Base-by-base conservation (phyloP, 2,329 filamentous ascomycete species). In the Talaromyces marneffei region DNA sequence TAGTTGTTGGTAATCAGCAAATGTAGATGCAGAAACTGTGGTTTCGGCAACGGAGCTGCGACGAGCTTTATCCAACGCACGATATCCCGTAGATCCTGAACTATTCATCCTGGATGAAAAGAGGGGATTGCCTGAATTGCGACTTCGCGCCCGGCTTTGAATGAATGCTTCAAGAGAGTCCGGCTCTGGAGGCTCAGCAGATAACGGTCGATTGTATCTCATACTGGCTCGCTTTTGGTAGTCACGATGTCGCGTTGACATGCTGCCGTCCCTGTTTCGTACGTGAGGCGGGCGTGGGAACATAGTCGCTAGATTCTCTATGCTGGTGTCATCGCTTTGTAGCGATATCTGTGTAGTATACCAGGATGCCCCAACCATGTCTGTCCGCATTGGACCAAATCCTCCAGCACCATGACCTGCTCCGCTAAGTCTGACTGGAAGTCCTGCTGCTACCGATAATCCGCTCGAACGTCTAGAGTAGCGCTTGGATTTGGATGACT, bases 321-420 rank as follows among this genome's bases (percentile, higher is more conserved):
- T 60, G 27, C 68, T 69, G 53, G 64, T 72, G 27, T 77, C 75
- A 20, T 74, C 73, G 42, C 69, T 74, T 52, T 70, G 68, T 9
- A 75, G 63, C 3, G 74, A 74, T 8, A 63, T 63, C 33, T 70
- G 70, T 0, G 71, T 71, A 57, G 72, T 75, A 60, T 76, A 73
- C 75, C 75, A 77, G 35, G 75, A 77, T 46, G 68, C 64, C 16
- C 71, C 69, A 6, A 73, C 71, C 3, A 71, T 58, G n/a, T 71
- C 72, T 60, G 72, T 68, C 9, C 73, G 71, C 4, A 72, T 68
- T 33, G 72, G 70, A n/a, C 72, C 71, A 16, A 76, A 70, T 3
- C 74, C 74, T 42, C 76, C 75, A 2, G 74, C 72, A 4, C 76
- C 76, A 65, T 78, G 75, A 2, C 75, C 75, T 18, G 75, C 75